Conservation (phyloP, 2,329 filamentous ascomycete genomes). For the Colletotrichum sp. region DNA sequence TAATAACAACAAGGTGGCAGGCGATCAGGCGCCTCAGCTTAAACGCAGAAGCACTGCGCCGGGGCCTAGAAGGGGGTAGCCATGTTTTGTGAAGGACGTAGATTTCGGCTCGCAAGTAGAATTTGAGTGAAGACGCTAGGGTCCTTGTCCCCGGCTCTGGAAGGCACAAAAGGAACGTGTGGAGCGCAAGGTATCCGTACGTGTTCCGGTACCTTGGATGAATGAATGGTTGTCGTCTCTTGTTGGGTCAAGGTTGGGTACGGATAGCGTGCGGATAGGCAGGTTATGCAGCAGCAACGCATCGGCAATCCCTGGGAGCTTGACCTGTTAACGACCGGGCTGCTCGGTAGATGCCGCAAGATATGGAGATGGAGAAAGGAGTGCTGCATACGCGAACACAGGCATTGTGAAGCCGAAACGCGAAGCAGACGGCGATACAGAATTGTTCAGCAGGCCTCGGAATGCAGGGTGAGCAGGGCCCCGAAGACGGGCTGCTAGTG, state of each 20-base stretch:
- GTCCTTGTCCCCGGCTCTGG: not conserved
- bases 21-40: constrained; percentile 1
- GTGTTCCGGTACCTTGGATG: not conserved
- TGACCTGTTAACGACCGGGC: not conserved
- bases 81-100: not conserved
- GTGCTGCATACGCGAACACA: not conserved
- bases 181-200: not conserved
- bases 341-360: constrained; percentile 5
- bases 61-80: not conserved
- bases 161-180: not conserved
- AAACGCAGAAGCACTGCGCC: not conserved
- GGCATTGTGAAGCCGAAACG: constrained; percentile 11
- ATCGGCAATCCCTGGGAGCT: not conserved
- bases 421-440: not conserved
- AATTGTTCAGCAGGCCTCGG: not conserved
- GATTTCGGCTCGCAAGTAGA: not conserved
- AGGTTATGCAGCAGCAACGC: not conserved
- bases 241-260: not conserved
- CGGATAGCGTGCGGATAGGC: not conserved
- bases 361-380: not conserved
- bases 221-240: not conserved
- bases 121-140: not conserved
- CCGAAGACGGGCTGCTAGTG: not conserved
- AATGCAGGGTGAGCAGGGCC: not conserved
- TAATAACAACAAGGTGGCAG: not conserved